Evolutionary conservation across 2,329 filamentous ascomycete genomes (phyloP), one percentile per base, ranked within the genome.

Genomic region (Colletotrichum acutatum): DNA sequence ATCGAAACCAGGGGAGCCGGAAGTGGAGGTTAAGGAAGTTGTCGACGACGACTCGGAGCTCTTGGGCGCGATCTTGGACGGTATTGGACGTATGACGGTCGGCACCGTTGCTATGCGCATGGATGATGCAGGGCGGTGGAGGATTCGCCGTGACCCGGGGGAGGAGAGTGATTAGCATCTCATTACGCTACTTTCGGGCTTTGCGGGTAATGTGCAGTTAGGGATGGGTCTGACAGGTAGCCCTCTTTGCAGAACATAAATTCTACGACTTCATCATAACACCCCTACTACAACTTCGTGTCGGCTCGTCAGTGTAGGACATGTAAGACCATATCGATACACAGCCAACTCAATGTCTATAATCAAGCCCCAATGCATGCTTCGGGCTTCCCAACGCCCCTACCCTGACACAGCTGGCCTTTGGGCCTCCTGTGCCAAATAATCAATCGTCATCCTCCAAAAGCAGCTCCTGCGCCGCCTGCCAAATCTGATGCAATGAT

Each of bases 71-170:
- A 77, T 85, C 0, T 60, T 85, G 6, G 79, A 83, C 3, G 83
- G 81, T 2, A 81, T 85, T 6, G 78, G 78, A 6, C 77, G 78
- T 8, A 76, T 82, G 57, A 66, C 71, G 34, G 77, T 86, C 12
- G 71, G 66, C 22, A 71, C 66, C 4, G 56, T 71, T 24, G 76
- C 77, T 22, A 84, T 86, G 80, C 72, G 73, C 34, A 76, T 79
- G 75, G 82, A 86, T 59, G 77, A 81, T 16, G 80, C 78, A 12
- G 84, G 84, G 3, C 79, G 84, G 53, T 86, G 84, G 84, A 80
- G 84, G 73, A 83, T 86, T 63, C 66, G 56, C 30, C 66, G 62
- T 19, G 53, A 57, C 24, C 52, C 49, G 16, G 66, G 46, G 16
- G 37, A 37, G 19, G 46, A 70, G 7, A 24, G 54, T 53, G 24